Evolutionary conservation across 805 yeast genomes (phyloP).

Genomic region (Spencermartinsiella europaea): DNA sequence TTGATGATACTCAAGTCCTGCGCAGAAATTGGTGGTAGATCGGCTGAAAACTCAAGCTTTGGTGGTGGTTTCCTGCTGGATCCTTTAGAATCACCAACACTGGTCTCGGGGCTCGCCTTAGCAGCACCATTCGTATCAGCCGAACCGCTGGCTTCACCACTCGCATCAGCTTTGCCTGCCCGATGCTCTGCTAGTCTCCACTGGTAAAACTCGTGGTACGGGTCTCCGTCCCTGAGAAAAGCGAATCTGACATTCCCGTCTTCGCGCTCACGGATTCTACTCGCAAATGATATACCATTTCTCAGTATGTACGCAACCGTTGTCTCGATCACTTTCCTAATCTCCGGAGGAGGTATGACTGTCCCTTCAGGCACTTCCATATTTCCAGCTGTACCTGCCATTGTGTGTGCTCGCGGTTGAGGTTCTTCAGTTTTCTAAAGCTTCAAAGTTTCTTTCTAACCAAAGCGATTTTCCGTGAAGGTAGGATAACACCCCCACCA

Average conservation of each 20-base stretch:
- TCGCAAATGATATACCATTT: constrained; percentile 63
- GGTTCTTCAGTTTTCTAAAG: too few species aligned
- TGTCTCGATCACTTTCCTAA: constrained; percentile 52
- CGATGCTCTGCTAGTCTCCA: constrained; percentile 39
- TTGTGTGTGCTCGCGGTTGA: too few species aligned
- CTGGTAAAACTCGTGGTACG: constrained; percentile 53
- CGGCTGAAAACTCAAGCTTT: constrained; percentile 28
- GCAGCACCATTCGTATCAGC: constrained; percentile 5
- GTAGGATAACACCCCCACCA: not conserved
- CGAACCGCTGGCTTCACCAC: constrained; percentile 6
- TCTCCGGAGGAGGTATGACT: constrained; percentile 50
- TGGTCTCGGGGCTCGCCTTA: not conserved
- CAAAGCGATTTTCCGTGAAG: too few species aligned
- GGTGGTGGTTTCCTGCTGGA: constrained; percentile 25
- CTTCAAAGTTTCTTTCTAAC: too few species aligned
- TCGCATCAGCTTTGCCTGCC: constrained; percentile 24
- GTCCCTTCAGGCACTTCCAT: constrained; percentile 36
- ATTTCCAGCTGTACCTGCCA: constrained; percentile 12
- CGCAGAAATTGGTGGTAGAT: constrained; percentile 43
- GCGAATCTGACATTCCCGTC: constrained; percentile 49
- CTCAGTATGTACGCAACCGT: constrained; percentile 66
- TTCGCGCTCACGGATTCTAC: constrained; percentile 46
- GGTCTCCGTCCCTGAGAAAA: constrained; percentile 54
- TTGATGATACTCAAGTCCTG: constrained; percentile 67
- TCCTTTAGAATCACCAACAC: constrained; percentile 5